phyloP scores from a whole-genome alignment of 2,329 filamentous ascomycete genomes.

The Teratosphaeria zuluensis region DNA sequence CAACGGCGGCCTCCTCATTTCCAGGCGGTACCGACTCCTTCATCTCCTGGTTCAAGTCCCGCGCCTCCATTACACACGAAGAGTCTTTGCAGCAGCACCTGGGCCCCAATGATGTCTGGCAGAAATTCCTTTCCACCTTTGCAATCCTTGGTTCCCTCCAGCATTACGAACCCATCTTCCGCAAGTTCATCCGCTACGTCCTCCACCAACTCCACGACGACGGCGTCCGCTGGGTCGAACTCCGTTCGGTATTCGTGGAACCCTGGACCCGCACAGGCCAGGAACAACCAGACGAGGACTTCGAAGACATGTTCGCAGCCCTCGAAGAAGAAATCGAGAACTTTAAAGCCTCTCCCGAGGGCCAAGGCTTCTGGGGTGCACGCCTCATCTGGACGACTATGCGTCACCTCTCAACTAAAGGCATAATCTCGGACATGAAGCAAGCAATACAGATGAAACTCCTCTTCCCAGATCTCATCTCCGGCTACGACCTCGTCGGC shows the following conservation, averaged over 20 bases:
- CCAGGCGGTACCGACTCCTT: constrained; percentile 67
- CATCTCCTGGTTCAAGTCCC: constrained; percentile 62
- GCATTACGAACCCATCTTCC: constrained; percentile 84
- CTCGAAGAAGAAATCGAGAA: constrained; percentile 67
- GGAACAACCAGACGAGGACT: constrained; percentile 58
- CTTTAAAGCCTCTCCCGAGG: constrained; percentile 64
- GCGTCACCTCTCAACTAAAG: constrained; percentile 52
- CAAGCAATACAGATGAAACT: constrained; percentile 75
- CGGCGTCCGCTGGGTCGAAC: constrained; percentile 74
- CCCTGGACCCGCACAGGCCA: constrained; percentile 57
- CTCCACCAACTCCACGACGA: constrained; percentile 66
- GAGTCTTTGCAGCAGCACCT: constrained; percentile 74
- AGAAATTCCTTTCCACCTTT: constrained; percentile 69
- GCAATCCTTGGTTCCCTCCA: constrained; percentile 62
- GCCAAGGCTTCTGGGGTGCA: constrained; percentile 72
- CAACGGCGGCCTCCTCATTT: constrained; percentile 60
- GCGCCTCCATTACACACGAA: constrained; percentile 60
- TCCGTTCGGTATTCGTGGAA: constrained; percentile 65
- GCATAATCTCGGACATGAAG: constrained; percentile 70
- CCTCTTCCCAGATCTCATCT: constrained; percentile 66
- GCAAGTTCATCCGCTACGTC: constrained; percentile 62
- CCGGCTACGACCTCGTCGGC: constrained; percentile 82
- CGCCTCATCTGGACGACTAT: constrained; percentile 77
- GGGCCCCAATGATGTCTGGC: constrained; percentile 75
- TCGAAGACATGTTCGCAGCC: constrained; percentile 58